These are phyloP conservation scores for Clathrus columnatus DNA, from an alignment of 768 basidiomycete species.

Conservation along the genomic window DNA sequence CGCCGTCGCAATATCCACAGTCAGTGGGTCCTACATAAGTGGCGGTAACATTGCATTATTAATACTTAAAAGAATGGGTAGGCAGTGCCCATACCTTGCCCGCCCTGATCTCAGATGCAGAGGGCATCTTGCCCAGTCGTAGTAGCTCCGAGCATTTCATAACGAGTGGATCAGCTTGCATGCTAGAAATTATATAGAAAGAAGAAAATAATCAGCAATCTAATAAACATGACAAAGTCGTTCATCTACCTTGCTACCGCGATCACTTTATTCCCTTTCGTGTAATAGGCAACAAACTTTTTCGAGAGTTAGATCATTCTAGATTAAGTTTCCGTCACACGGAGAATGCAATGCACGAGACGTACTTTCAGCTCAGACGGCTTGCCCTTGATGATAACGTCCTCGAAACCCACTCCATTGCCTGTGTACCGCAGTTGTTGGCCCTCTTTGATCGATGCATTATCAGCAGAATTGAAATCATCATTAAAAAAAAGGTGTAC, in stretches of 20 bases:
- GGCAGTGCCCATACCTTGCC: constrained; percentile 49
- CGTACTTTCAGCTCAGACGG: constrained; percentile 68
- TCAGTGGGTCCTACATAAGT: constrained; percentile 2
- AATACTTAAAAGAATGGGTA: not conserved
- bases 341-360: not conserved
- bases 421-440: constrained; percentile 84
- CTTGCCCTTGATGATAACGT: constrained; percentile 70
- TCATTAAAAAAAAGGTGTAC: constrained; percentile 22
- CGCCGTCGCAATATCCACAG: constrained; percentile 3
- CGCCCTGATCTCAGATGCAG: constrained; percentile 56
- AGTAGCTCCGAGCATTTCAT: constrained; percentile 71
- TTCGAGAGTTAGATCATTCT: not conserved
- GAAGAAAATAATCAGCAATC: not conserved
- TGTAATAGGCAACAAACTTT: constrained; percentile 77
- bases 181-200: constrained; percentile 31
- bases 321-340: not conserved
- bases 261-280: constrained; percentile 50
- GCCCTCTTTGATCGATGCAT: too few species aligned
- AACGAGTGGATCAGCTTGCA: constrained; percentile 78
- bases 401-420: constrained; percentile 59
- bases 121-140: constrained; percentile 72
- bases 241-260: constrained; percentile 55
- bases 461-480: too few species aligned
- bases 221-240: not conserved
- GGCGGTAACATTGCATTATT: not conserved